Conservation (phyloP, 495 filamentous ascomycete genomes). For the Penicillium egyptiacum region DNA sequence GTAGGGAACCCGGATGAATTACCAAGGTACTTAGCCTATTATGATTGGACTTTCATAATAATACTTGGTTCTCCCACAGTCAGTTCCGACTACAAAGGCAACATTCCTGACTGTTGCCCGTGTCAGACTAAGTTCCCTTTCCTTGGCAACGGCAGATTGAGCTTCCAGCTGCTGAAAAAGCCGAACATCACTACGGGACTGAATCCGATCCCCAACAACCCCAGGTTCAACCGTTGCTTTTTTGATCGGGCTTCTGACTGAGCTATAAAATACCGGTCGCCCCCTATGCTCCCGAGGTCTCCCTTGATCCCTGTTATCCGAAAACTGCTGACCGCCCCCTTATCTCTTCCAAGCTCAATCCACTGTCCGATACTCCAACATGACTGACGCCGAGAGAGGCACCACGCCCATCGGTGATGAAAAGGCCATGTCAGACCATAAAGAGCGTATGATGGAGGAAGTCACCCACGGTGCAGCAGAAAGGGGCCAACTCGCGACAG, state of each 20-base stretch:
- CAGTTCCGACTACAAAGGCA: not conserved
- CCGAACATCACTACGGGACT: not conserved
- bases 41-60: not conserved
- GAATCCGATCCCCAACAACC: conserved; percentile 14
- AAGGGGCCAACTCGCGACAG: conserved; percentile 58
- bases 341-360: not conserved
- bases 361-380: not conserved
- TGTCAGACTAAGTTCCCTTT: not conserved
- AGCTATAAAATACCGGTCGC: conserved; percentile 6
- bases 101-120: not conserved
- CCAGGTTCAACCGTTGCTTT: not conserved
- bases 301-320: not conserved
- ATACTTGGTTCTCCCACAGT: not conserved
- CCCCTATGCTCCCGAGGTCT: not conserved
- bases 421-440: conserved; percentile 24
- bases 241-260: not conserved
- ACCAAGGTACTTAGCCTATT: too few species aligned
- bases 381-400: conserved; percentile 13
- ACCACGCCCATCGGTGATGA: conserved; percentile 23
- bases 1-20: too few species aligned
- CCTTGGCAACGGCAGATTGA: conserved; percentile 17
- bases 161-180: not conserved
- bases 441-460: conserved; percentile 24
- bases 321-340: not conserved
- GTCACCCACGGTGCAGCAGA: conserved; percentile 52